Evolutionary conservation across 192 early-diverging fungal genomes (phyloP).

Genomic region (Coemansia sp.): DNA sequence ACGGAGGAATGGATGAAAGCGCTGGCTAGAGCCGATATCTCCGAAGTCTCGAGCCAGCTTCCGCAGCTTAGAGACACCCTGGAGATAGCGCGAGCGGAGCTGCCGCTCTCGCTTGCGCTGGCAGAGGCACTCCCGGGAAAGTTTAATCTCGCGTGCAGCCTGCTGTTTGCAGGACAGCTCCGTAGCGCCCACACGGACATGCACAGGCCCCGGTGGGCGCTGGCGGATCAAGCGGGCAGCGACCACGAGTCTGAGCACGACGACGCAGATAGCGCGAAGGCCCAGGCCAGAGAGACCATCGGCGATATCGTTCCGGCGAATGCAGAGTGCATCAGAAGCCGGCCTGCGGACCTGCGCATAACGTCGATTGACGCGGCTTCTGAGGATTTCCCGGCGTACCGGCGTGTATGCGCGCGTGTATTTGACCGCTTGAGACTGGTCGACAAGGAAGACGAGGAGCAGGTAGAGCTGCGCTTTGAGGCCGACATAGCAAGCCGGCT

Average conservation of each 20-base stretch:
- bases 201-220: constrained; percentile 42
- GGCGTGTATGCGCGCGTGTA: constrained; percentile 6
- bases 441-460: constrained; percentile 15
- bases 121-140: constrained; percentile 25
- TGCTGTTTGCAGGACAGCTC: constrained; percentile 39
- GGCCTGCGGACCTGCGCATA: constrained; percentile 30
- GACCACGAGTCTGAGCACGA: neutral
- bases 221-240: constrained; percentile 5
- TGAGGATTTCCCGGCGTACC: constrained; percentile 8
- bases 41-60: constrained; percentile 25
- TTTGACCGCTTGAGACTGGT: constrained; percentile 24
- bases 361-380: constrained; percentile 1
- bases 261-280: neutral
- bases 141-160: constrained; percentile 42
- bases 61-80: constrained; percentile 11
- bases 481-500: constrained; percentile 13
- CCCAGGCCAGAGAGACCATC: constrained; percentile 17
- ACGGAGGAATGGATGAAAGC: constrained; percentile 24
- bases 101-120: constrained; percentile 9
- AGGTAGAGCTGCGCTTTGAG: constrained; percentile 27
- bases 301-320: constrained; percentile 14
- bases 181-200: constrained; percentile 16
- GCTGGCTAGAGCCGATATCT: constrained; percentile 21
- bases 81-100: constrained; percentile 22
- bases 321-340: constrained; percentile 16